A percentile compares a stretch with the other conserved stretches of the same genome.
Evolutionary conservation across 75 land plant species (phyloP).

Genomic region (Picea glauca): DNA sequence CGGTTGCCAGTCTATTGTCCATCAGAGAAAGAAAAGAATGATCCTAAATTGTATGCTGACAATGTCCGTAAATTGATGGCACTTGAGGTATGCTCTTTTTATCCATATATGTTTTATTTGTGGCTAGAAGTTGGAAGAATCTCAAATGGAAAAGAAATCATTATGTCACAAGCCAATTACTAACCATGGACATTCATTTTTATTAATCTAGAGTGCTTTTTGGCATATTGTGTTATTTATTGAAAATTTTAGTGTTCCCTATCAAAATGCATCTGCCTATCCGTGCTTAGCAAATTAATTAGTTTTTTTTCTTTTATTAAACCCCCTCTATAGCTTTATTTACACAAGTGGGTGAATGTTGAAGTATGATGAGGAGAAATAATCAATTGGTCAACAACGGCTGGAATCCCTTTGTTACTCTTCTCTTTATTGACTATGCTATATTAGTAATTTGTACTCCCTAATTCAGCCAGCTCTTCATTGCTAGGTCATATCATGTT

Average conservation of each 20-base stretch:
- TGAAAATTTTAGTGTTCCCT: neutral
- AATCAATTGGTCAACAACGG: neutral
- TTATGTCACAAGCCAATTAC: neutral
- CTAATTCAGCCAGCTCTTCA: neutral
- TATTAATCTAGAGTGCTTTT: neutral
- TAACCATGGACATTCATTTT: neutral
- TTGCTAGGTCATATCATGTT: neutral
- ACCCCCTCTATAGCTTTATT: neutral
- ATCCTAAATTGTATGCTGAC: conserved; percentile 89
- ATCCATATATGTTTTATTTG: neutral
- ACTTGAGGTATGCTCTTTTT: conserved; percentile 55
- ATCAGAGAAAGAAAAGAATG: conserved; percentile 75
- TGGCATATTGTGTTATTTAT: neutral
- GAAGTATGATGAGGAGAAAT: neutral
- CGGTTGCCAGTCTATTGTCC: conserved; percentile 82
- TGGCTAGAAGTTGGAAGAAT: neutral
- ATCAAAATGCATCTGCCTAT: neutral
- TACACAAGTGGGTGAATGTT: neutral
- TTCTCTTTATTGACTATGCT: no score
- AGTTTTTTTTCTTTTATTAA: neutral
- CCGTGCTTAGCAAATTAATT: no score
- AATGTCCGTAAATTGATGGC: conserved; percentile 95
- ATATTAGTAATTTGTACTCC: no score
- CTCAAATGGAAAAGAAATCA: neutral
- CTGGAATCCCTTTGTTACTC: neutral